Conservation (phyloP, 495 filamentous ascomycete genomes). For the Sordaria brevicollis region DNA sequence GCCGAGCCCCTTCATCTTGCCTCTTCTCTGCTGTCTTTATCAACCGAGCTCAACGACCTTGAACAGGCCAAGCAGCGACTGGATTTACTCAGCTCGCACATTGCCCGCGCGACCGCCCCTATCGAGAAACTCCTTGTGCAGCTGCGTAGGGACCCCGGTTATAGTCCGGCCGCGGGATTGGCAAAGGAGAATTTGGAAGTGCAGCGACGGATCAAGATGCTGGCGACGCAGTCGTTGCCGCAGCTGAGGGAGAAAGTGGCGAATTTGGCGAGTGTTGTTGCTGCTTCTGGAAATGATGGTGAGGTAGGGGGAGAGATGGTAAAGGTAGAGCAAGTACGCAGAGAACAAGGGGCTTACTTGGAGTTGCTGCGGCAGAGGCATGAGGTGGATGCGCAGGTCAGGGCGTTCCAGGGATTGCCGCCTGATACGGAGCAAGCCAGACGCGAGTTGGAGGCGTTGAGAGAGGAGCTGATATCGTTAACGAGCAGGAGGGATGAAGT, state of each 20-base stretch:
- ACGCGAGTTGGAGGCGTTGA: slow-evolving; percentile 51
- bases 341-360: slow-evolving; percentile 43
- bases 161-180: slow-evolving; percentile 39
- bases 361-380: slow-evolving; percentile 39
- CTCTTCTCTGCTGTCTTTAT: slow-evolving; percentile 25
- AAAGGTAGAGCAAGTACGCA: slow-evolving; percentile 37
- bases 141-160: slow-evolving; percentile 18
- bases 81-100: slow-evolving; percentile 27
- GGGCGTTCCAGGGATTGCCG: slow-evolving; percentile 57
- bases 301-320: slow-evolving; percentile 23
- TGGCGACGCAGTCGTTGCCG: slow-evolving; percentile 42
- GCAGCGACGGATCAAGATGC: slow-evolving; percentile 48
- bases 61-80: slow-evolving; percentile 34
- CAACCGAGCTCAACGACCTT: slow-evolving; percentile 25
- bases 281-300: slow-evolving; percentile 40
- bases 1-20: slow-evolving; percentile 22
- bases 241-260: slow-evolving; percentile 37
- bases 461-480: slow-evolving; percentile 48
- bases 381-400: slow-evolving; percentile 47
- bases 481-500: slow-evolving; percentile 52
- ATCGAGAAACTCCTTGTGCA: neutral
- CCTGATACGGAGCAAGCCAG: slow-evolving; percentile 57
- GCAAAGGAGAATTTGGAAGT: slow-evolving; percentile 51
- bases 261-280: slow-evolving; percentile 13
- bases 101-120: slow-evolving; percentile 15